Percentiles rank a stretch among this genome's conserved stretches.
Conservation (phyloP, 192 early-diverging fungal genomes). For the Entomortierella beljakovae region DNA sequence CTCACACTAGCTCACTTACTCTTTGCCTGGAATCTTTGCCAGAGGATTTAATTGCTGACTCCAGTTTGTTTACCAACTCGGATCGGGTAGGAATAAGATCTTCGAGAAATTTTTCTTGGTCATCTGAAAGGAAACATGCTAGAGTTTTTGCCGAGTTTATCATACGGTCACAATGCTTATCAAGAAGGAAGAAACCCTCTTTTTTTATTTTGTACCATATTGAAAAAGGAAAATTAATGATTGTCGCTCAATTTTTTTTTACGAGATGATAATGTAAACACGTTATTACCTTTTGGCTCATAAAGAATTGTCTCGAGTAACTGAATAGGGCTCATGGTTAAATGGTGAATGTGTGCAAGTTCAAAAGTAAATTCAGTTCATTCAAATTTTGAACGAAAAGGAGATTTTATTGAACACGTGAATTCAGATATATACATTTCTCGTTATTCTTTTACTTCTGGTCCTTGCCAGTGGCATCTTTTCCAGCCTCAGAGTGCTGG, state of each 20-base stretch:
- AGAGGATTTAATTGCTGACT: slow-evolving; percentile 27
- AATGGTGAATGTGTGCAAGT: slow-evolving; percentile 2
- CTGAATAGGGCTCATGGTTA: slow-evolving; percentile 14
- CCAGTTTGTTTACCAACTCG: slow-evolving; percentile 33
- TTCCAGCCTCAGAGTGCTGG: slow-evolving; percentile 28
- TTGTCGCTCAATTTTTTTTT: neutral
- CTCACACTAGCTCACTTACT: slow-evolving; percentile 2
- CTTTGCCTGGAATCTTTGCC: slow-evolving; percentile 36
- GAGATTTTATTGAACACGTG: neutral
- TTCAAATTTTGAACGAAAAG: neutral
- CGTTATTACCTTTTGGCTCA: slow-evolving; percentile 47
- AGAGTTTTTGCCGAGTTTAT: slow-evolving; percentile 40
- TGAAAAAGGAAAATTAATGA: neutral
- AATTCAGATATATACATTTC: neutral
- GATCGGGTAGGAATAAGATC: slow-evolving; percentile 47
- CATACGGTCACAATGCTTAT: slow-evolving; percentile 48
- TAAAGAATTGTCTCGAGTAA: slow-evolving; percentile 51
- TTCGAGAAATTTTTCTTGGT: slow-evolving; percentile 26
- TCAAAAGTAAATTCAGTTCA: neutral
- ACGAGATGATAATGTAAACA: too few relatives aligned
- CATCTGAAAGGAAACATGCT: slow-evolving; percentile 13
- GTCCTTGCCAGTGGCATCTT: slow-evolving; percentile 32
- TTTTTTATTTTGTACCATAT: neutral
- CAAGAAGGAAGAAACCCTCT: slow-evolving; percentile 45
- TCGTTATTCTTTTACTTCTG: slow-evolving; percentile 10